phyloP scores from a whole-genome alignment of 2,329 filamentous ascomycete genomes.

The Pseudocercospora macadamiae region DNA sequence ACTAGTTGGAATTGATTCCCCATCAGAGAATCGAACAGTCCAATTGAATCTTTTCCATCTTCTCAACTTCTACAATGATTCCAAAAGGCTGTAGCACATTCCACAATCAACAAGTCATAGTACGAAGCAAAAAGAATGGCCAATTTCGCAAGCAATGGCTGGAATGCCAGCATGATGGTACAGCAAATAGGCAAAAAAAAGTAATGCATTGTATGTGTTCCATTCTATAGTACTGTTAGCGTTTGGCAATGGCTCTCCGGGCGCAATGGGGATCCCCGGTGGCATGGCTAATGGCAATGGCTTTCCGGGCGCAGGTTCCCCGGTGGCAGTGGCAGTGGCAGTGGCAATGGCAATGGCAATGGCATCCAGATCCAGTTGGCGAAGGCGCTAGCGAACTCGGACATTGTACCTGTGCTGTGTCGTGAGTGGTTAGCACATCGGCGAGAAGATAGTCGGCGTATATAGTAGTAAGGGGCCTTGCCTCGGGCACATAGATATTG shows the following conservation, averaged over 20 bases:
- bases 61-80: no score
- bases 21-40: no score
- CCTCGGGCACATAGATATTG: neutral
- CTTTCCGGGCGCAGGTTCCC: no score
- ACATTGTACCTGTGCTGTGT: neutral
- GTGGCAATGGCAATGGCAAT: neutral
- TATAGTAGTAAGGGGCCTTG: neutral
- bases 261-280: neutral
- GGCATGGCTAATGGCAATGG: neutral
- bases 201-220: neutral
- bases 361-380: no score
- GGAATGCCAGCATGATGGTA: neutral
- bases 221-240: neutral
- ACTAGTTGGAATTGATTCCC: no score
- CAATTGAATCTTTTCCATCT: no score
- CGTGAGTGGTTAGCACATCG: neutral
- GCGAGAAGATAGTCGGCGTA: neutral
- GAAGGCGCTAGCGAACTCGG: no score
- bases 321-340: neutral
- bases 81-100: no score
- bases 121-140: neutral
- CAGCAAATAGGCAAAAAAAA: neutral
- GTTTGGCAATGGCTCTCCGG: neutral
- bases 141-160: neutral
- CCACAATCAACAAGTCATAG: no score